phyloP scores from a whole-genome alignment of 306 rosid species.

The Clitoria ternatea region DNA sequence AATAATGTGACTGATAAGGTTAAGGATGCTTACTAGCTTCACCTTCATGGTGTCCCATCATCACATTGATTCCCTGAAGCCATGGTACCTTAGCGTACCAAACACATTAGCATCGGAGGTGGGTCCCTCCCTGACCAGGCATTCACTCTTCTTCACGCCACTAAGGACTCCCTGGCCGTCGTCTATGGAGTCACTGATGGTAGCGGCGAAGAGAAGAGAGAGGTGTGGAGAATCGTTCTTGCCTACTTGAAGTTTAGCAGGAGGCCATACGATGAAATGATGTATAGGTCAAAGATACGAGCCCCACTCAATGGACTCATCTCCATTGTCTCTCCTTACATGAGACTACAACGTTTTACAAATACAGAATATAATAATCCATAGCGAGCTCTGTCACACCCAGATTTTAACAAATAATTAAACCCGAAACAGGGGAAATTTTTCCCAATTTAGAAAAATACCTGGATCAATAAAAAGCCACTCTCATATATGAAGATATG shows the following conservation, averaged over 20 bases:
- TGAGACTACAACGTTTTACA: no score
- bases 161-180: conserved; percentile 46
- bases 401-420: no score
- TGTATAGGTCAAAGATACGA: conserved; percentile 81
- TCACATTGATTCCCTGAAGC: conserved; percentile 65
- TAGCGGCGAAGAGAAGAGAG: conserved; percentile 48
- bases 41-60: conserved; percentile 82
- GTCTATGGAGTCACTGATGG: neutral
- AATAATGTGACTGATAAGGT: no score
- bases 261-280: conserved; percentile 73
- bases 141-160: neutral
- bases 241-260: conserved; percentile 59
- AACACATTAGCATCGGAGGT: conserved; percentile 61
- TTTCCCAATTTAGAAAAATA: no score
- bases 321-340: conserved; percentile 52
- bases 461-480: no score
- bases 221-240: conserved; percentile 50
- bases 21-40: no score
- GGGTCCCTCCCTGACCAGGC: conserved; percentile 36
- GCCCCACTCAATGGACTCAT: conserved; percentile 78
- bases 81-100: conserved; percentile 66
- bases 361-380: no score
- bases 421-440: no score
- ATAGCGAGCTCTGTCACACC: no score
- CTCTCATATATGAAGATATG: no score